A percentile compares a stretch with the other conserved stretches of the same genome.
phyloP scores from a whole-genome alignment of 331 rosid genomes.

The Spiraea crenata region DNA sequence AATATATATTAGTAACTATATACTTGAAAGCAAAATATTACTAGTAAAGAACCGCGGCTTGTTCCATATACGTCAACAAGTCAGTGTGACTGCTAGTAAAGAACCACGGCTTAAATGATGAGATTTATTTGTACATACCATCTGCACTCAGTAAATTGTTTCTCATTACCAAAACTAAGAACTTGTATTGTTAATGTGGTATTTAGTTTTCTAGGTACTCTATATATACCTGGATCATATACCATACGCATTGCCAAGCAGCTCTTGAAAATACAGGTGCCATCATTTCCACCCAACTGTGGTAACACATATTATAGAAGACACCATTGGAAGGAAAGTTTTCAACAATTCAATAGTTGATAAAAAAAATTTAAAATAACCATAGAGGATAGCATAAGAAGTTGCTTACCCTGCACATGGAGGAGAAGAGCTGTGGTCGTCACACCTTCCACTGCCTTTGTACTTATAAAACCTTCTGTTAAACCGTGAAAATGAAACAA shows the following conservation, averaged over 20 bases:
- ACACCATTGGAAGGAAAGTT: conserved; percentile 4
- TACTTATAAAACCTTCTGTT: conserved; percentile 76
- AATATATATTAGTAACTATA: not conserved
- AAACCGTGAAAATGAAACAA: conserved; percentile 7
- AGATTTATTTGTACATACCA: not conserved
- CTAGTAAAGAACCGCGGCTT: too few species aligned
- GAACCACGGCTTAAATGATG: not conserved
- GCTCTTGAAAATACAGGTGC: conserved; percentile 55
- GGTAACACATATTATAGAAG: conserved; percentile 1
- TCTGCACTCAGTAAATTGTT: not conserved
- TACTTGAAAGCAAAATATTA: not conserved
- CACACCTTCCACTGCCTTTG: conserved; percentile 68
- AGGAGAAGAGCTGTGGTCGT: conserved; percentile 55
- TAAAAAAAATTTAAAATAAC: not conserved
- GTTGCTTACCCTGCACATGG: conserved; percentile 80
- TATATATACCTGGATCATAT: conserved; percentile 51
- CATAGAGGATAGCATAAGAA: not conserved
- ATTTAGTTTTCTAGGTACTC: not conserved
- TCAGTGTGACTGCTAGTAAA: too few species aligned
- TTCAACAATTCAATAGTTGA: not conserved
- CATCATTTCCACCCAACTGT: conserved; percentile 70
- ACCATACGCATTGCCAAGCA: conserved; percentile 58
- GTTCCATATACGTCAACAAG: too few species aligned
- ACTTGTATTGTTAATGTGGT: not conserved
- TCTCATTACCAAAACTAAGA: not conserved